Base-by-base conservation (phyloP, 768 basidiomycete genomes). In the Suillus subalutaceus region DNA sequence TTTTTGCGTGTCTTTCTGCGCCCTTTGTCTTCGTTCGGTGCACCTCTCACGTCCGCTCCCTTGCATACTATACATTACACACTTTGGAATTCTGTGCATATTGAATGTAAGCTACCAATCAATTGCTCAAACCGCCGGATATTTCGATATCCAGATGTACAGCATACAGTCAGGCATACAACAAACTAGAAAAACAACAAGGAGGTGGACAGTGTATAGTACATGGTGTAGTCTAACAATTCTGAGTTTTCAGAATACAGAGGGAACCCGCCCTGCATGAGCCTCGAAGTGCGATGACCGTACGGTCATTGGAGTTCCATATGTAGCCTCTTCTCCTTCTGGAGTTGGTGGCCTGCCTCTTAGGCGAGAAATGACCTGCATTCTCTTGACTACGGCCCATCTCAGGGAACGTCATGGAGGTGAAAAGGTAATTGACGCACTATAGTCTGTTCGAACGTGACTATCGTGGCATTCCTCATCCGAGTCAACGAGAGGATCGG, bases 401-500 rank as follows among this genome's bases (percentile, higher is more conserved):
- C 16, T 68, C 60, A 53, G 68, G 73, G 63, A 65, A 66, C 32
- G 41, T 63, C 13, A 20, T n/a, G 10, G 26, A 43, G 16, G 10
- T 20, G 18, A 30, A 30, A 60, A 60, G 16, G 3, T 9, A 3
- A 43, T 43, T 18, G 23, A 60, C 86, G 63, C 67, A 92, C 91
- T 76, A 70, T 90, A 91, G 70, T 92, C 91, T 57, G 84, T 78
- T 40, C 87, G 84, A 43, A 84, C 79, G 69, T 90, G 80, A 70
- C 90, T 89, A 71, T 92, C 90, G 16, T 80, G 83, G 58, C 79
- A 77, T 72, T 91, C 90, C 52, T 91, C 90, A 66, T 92, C 92
- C 37, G 92, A 93, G 75, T 92, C 90, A 60, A 82, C 77, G 37
- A 93, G 79, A n/a, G 92, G 88, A 72, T 93, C 92, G 44, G 86